These are phyloP conservation scores for Nephelium lappaceum DNA, from an alignment of 345 rosid species.

Conservation along the genomic window DNA sequence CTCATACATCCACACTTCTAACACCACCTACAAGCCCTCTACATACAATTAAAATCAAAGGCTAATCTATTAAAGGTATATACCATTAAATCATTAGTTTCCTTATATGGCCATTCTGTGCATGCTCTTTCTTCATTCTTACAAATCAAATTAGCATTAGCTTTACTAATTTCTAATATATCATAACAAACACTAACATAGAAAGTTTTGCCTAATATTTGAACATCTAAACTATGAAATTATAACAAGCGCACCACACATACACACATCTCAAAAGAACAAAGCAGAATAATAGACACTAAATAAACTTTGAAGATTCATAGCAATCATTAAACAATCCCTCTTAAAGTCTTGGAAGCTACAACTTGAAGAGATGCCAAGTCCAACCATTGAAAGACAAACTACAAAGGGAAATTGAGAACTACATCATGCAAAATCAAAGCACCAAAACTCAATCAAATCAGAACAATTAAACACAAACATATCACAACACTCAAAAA, in stretches of 20 bases:
- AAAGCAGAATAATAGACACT: neutral
- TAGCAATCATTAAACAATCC: slow-evolving; percentile 7
- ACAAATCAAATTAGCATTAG: neutral
- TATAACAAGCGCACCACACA: neutral
- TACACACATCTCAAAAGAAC: neutral
- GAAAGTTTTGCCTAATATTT: neutral
- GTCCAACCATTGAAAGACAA: slow-evolving; percentile 2
- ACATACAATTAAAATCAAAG: neutral
- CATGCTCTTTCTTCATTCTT: slow-evolving; percentile 2
- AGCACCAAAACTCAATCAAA: slow-evolving; percentile 8
- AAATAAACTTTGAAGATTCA: slow-evolving; percentile 1
- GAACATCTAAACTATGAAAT: neutral
- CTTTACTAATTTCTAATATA: neutral
- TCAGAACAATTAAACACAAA: slow-evolving; percentile 11
- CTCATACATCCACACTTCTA: neutral
- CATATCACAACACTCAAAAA: neutral
- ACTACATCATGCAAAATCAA: neutral
- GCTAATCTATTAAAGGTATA: neutral
- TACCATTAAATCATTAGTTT: neutral
- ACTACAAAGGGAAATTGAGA: neutral
- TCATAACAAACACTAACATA: neutral
- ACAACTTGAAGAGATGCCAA: neutral
- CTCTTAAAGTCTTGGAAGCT: neutral
- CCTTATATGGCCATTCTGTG: neutral
- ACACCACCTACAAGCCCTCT: neutral